These are phyloP conservation scores for Pulveroboletus sp. DNA, from an alignment of 768 basidiomycete species.

Conservation along the genomic window DNA sequence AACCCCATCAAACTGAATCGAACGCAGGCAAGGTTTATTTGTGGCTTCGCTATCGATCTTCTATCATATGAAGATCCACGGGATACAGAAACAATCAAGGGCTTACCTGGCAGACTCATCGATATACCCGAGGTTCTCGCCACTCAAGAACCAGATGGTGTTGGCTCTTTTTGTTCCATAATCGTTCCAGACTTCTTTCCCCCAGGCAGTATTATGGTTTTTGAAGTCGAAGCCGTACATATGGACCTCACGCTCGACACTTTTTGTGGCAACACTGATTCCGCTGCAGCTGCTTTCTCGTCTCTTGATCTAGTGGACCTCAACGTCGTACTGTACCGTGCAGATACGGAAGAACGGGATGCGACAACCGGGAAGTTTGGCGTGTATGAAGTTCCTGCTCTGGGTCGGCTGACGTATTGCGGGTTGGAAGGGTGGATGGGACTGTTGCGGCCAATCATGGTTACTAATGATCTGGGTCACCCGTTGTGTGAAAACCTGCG, in stretches of 20 bases:
- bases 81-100: constrained; percentile 56
- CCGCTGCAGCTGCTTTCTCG: constrained; percentile 70
- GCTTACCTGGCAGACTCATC: constrained; percentile 67
- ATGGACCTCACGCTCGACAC: constrained; percentile 68
- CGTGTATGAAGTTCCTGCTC: constrained; percentile 73
- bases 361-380: constrained; percentile 81
- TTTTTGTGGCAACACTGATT: constrained; percentile 68
- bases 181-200: constrained; percentile 86
- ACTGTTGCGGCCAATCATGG: constrained; percentile 78
- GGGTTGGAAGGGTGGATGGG: constrained; percentile 99
- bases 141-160: constrained; percentile 59
- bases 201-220: constrained; percentile 94
- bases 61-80: constrained; percentile 52
- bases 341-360: constrained; percentile 90
- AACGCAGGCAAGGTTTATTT: constrained; percentile 75
- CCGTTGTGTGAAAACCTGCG: constrained; percentile 85
- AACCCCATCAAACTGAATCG: constrained; percentile 80
- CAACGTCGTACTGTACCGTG: constrained; percentile 82
- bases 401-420: constrained; percentile 81
- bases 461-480: constrained; percentile 91
- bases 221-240: constrained; percentile 80
- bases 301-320: constrained; percentile 82
- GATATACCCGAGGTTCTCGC: constrained; percentile 59
- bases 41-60: constrained; percentile 75
- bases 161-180: constrained; percentile 76